Percentiles rank a stretch among this genome's conserved stretches.
phyloP scores from a whole-genome alignment of 2,329 filamentous ascomycete species.

The Aspergillus pseudoviridinutans region DNA sequence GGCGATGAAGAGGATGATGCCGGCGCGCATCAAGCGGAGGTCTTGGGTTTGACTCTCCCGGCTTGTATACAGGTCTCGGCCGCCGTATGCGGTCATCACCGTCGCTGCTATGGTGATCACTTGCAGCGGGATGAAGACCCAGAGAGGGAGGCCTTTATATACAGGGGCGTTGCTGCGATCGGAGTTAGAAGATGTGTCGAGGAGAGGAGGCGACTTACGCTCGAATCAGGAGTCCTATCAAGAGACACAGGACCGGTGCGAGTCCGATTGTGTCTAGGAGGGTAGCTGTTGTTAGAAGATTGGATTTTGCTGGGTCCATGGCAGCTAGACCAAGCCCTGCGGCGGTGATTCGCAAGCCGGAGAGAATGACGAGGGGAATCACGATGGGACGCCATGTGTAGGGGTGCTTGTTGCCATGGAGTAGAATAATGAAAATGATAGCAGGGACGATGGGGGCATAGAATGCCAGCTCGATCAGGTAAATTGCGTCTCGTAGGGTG shows the following conservation, averaged over 20 bases:
- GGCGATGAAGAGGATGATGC: conserved; percentile 11
- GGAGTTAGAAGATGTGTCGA: conserved; percentile 1
- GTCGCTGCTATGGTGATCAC: conserved; percentile 11
- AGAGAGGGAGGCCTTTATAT: conserved; percentile 11
- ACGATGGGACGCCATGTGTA: conserved; percentile 17
- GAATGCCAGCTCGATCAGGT: conserved; percentile 16
- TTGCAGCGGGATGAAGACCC: conserved; percentile 12
- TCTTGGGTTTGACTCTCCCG: conserved; percentile 7
- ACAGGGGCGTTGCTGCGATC: conserved; percentile 11
- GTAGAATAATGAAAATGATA: conserved; percentile 12
- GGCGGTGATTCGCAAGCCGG: conserved; percentile 9
- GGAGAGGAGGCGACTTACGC: conserved; percentile 6
- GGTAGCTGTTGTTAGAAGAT: conserved; percentile 12
- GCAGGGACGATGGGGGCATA: conserved; percentile 12
- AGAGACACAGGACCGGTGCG: conserved; percentile 10
- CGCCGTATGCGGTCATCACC: conserved; percentile 15
- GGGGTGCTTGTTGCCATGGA: conserved; percentile 10
- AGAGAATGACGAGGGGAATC: conserved; percentile 10
- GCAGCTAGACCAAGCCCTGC: conserved; percentile 10
- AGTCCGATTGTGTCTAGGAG: conserved; percentile 14
- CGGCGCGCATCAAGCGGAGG: conserved; percentile 11
- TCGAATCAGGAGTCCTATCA: conserved; percentile 11
- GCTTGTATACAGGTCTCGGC: conserved; percentile 11
- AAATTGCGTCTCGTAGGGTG: conserved; percentile 11
- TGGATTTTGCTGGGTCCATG: conserved; percentile 9